Conservation (phyloP, 2,329 filamentous ascomycete genomes). For the Sclerotinia spermophila region DNA sequence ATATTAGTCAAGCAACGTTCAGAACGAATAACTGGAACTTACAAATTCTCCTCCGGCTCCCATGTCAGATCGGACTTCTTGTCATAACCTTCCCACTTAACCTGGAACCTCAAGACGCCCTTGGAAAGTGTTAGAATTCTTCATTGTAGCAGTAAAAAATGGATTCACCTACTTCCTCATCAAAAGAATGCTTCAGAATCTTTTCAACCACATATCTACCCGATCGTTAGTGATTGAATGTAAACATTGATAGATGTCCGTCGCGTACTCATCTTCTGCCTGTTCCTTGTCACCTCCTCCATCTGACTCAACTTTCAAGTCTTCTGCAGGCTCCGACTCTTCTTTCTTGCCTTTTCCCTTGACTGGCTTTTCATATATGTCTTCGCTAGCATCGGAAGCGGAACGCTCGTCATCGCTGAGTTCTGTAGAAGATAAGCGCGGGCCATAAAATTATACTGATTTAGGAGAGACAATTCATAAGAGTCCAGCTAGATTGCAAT, state of each 20-base stretch:
- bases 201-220: constrained; percentile 69
- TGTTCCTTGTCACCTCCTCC: constrained; percentile 39
- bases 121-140: constrained; percentile 20
- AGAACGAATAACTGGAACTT: constrained; percentile 38
- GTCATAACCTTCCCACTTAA: constrained; percentile 80
- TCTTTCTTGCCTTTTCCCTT: constrained; percentile 24
- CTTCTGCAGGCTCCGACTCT: constrained; percentile 25
- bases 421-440: constrained; percentile 31
- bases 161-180: constrained; percentile 47
- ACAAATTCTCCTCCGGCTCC: constrained; percentile 72
- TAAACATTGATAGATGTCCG: constrained; percentile 21
- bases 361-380: background rate
- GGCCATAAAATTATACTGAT: constrained; percentile 20
- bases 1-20: constrained; percentile 20
- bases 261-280: constrained; percentile 43
- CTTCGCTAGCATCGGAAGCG: constrained; percentile 37
- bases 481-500: background rate
- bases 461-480: background rate
- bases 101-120: constrained; percentile 57
- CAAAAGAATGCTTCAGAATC: constrained; percentile 63
- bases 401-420: constrained; percentile 36
- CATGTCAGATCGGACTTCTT: constrained; percentile 68
- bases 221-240: constrained; percentile 26
- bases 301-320: constrained; percentile 31
- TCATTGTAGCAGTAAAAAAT: background rate